Percentiles rank a stretch among this genome's conserved stretches.
phyloP scores from a whole-genome alignment of 2,329 filamentous ascomycete species.

The Amauroascus verrucosus region DNA sequence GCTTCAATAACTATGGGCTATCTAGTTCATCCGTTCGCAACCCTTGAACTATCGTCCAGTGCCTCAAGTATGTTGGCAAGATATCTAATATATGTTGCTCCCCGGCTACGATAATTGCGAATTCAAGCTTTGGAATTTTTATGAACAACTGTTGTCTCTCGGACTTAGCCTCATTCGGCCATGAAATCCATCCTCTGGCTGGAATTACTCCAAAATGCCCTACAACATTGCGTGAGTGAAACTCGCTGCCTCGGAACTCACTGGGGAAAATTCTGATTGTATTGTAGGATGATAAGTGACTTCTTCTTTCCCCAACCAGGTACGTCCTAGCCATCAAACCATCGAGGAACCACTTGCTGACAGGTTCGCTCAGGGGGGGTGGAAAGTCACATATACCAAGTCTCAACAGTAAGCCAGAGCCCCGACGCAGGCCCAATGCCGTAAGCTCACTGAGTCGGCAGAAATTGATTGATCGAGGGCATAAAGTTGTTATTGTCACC shows the following conservation, averaged over 20 bases:
- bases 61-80: no score
- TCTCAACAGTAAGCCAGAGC: conserved; percentile 54
- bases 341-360: not conserved
- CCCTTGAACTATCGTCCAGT: no score
- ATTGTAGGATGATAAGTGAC: conserved; percentile 79
- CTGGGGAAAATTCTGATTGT: conserved; percentile 18
- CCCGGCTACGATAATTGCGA: no score
- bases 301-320: conserved; percentile 97
- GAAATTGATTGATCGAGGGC: conserved; percentile 93
- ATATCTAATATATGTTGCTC: not conserved
- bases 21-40: not conserved
- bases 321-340: conserved; percentile 20
- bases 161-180: not conserved
- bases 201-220: conserved; percentile 41
- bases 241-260: not conserved
- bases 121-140: not conserved
- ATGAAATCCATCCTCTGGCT: not conserved
- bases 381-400: conserved; percentile 96
- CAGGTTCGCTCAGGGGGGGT: conserved; percentile 54
- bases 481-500: conserved; percentile 96
- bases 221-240: conserved; percentile 59
- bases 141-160: not conserved
- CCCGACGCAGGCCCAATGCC: not conserved
- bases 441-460: conserved; percentile 22
- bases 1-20: not conserved